Base-by-base conservation (phyloP, 2,329 filamentous ascomycete species). In the Blumeriella jaapii region DNA sequence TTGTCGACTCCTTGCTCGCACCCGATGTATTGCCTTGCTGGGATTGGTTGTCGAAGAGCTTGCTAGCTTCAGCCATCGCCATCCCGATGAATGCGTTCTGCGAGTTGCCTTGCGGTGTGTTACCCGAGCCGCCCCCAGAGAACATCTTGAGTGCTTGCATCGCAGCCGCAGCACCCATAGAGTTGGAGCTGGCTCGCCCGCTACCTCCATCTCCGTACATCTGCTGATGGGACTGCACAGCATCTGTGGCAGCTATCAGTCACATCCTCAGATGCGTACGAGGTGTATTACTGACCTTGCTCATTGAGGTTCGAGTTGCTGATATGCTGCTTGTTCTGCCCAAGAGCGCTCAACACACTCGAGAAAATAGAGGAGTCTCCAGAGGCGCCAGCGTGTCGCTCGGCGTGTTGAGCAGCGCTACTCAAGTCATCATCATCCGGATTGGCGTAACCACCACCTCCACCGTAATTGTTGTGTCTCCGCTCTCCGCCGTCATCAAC, bases 11-110 rank as follows among this genome's bases (percentile, higher is more conserved):
- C 71, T 94, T 94, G 60, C 73, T 81, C 4, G 79, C 71, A 16
- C 69, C 67, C 15, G 67, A 59, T 3, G 62, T 55, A 47, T 69
- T 66, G 48, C 71, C 71, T 46, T 68, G 58, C 7, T 65, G 59
- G 18, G 63, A 56, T 56, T 76, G 71, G 54, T 64, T 60, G 46
- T 78, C 74, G 48, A 78, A 78, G 13, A 78, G 63, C 68, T 73
- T 86, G 53, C 78, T 78, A 20, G 85, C 87, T 64, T 95, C 81
- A 6, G 71, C 75, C 83, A 95, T 87, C 27, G 87, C 87, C 56
- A 93, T 65, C 4, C 80, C 82, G 44, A 94, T 71, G 53, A 94
- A 84, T 42, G 79, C 72, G 56, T 79, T 84, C 67, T 93, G 78
- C 48, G 74, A 73, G 52, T 68, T 64, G 30, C 60, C 61, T 6